Base-by-base conservation (phyloP, 2,329 filamentous ascomycete species). In the Penicillium sp. region DNA sequence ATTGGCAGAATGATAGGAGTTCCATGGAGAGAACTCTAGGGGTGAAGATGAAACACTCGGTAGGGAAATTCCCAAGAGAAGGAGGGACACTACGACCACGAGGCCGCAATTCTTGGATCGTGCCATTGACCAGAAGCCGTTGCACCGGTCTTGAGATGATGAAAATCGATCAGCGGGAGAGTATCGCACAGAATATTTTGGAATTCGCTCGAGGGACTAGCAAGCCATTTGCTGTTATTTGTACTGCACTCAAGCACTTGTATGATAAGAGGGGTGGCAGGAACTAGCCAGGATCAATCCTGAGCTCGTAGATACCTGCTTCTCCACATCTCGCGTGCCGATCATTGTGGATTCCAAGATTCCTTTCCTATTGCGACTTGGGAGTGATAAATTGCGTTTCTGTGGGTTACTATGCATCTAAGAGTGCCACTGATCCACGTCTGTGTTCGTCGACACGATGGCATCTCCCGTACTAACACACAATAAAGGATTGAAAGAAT, bases 321-420 rank as follows among this genome's bases (percentile, higher is more conserved):
- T 66, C 62, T 65, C 64, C 60, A 57, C 61, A 61, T 64, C 57
- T 49, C 51, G 39, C 32, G 13, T 28, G 42, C 42, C n/a, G 42
- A 49, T 52, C 45, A 34, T 47, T 43, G 11, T 32, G 27, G 29
- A 24, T 4, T n/a, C 11, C 18, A 29, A 25, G 8, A 28, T 35
- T 2, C 41, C 35, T 28, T 39, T 9, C 24, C 13, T 38, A 5
- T 39, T 24, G 9, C 25, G n/a, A 33, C 18, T 36, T 12, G 33
- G 34, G 40, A 34, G 29, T 18, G 24, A 27, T 18, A 18, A 18
- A 18, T 18, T 18, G 18, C 18, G 18, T 18, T 18, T 18, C 18
- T 18, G 18, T 18, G 18, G 18, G 18, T 18, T 18, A 18, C 18
- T 18, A 18, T 18, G 18, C 18, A 18, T 18, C 18, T 18, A 1